phyloP scores from a whole-genome alignment of 2,329 filamentous ascomycete species.

The Emergomyces orientalis region DNA sequence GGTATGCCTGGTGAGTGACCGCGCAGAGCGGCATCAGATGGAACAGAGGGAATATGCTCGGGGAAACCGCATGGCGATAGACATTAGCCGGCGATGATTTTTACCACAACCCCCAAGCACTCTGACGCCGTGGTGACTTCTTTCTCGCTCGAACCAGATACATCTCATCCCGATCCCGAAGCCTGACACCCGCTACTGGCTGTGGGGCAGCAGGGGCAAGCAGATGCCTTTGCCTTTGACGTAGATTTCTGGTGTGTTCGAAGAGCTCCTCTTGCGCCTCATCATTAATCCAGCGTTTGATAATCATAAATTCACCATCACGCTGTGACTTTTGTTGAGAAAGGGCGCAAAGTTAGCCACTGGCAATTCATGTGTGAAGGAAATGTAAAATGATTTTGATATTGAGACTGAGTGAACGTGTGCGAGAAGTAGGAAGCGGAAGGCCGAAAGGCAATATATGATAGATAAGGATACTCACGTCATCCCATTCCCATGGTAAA shows the following conservation, averaged over 20 bases:
- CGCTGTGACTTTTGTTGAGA: slow-evolving; percentile 32
- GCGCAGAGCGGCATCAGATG: not conserved
- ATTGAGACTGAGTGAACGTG: not conserved
- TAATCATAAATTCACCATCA: slow-evolving; percentile 61
- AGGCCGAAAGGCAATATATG: slow-evolving; percentile 21
- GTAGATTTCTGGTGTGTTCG: slow-evolving; percentile 57
- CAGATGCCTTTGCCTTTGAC: slow-evolving; percentile 41
- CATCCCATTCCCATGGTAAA: slow-evolving; percentile 40
- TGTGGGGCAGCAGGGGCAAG: slow-evolving; percentile 23
- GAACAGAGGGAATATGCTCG: not conserved
- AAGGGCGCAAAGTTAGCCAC: slow-evolving; percentile 15
- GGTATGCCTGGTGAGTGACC: not conserved
- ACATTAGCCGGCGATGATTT: not conserved
- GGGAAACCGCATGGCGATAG: not conserved
- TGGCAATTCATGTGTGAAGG: slow-evolving; percentile 1
- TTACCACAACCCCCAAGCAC: slow-evolving; percentile 2
- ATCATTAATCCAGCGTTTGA: slow-evolving; percentile 64
- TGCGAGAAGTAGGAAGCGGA: slow-evolving; percentile 5
- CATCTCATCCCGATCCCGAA: slow-evolving; percentile 38
- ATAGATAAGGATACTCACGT: slow-evolving; percentile 26
- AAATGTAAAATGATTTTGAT: not conserved
- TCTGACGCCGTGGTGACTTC: slow-evolving; percentile 25
- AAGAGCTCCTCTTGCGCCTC: slow-evolving; percentile 63
- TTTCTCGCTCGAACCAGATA: slow-evolving; percentile 38
- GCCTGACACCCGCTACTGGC: slow-evolving; percentile 26